Conservation (phyloP, 169 alveolate genomes). For the Eimeria necatrix region DNA sequence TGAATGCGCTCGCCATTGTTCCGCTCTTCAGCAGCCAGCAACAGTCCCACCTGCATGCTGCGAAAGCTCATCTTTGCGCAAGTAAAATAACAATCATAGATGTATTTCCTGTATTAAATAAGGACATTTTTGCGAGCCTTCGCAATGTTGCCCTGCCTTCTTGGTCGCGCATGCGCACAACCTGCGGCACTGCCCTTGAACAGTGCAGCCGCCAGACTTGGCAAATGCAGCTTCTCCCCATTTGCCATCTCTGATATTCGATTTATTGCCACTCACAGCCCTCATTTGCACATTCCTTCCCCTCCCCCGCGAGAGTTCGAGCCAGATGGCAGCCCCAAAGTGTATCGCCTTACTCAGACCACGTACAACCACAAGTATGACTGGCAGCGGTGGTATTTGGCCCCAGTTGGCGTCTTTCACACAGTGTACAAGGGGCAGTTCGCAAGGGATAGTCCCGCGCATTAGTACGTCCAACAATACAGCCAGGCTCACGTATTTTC, state of each 20-base stretch:
- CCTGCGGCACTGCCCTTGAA: constrained; percentile 1
- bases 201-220: constrained; percentile 17
- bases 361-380: constrained; percentile 90
- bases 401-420: constrained; percentile 91
- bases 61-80: not conserved
- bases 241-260: not conserved
- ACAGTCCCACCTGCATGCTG: constrained; percentile 12
- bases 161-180: constrained; percentile 68
- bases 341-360: constrained; percentile 89
- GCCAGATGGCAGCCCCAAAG: constrained; percentile 88
- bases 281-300: constrained; percentile 88
- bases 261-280: constrained; percentile 76
- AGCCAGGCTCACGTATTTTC: not conserved
- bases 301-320: constrained; percentile 93
- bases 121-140: not conserved
- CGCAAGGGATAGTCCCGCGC: constrained; percentile 87
- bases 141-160: constrained; percentile 6
- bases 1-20: no score
- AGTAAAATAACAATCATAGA: not conserved
- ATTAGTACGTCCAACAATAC: constrained; percentile 65
- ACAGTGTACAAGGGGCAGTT: constrained; percentile 91
- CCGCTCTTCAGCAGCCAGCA: no score
- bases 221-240: constrained; percentile 6
- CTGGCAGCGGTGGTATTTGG: constrained; percentile 93
- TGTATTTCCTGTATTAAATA: no score